Percentiles rank a stretch among this genome's conserved stretches.
phyloP scores from a whole-genome alignment of 192 early-diverging fungal genomes.

The Oehlia diaphana region DNA sequence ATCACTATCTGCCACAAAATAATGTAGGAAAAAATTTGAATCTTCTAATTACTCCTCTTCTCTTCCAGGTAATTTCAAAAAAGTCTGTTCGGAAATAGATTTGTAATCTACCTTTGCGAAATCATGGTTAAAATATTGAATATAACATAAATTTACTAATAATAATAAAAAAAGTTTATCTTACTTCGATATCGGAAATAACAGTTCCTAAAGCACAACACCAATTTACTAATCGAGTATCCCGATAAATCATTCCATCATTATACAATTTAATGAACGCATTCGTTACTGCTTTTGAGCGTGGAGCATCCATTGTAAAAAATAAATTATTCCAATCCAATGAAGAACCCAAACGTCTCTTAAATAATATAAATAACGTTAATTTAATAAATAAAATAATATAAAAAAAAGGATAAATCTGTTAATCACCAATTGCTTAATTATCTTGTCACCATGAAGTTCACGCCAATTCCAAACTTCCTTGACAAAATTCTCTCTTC shows the following conservation, averaged over 20 bases:
- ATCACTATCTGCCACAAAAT: background rate
- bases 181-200: constrained; percentile 91
- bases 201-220: constrained; percentile 92
- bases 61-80: constrained; percentile 76
- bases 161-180: background rate
- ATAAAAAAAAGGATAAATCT: background rate
- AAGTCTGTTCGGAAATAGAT: constrained; percentile 69
- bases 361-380: background rate
- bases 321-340: constrained; percentile 82
- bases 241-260: constrained; percentile 89
- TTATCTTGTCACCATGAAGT: constrained; percentile 75
- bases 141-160: background rate
- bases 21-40: background rate
- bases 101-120: constrained; percentile 71
- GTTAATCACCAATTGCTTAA: constrained; percentile 64
- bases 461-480: constrained; percentile 90
- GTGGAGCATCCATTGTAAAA: constrained; percentile 89
- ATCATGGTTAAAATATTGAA: background rate
- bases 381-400: background rate
- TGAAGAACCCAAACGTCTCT: constrained; percentile 76
- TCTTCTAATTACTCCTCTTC: constrained; percentile 53
- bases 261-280: constrained; percentile 88
- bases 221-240: constrained; percentile 94
- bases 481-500: constrained; percentile 79
- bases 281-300: constrained; percentile 76